phyloP scores from a whole-genome alignment of 1,284 basidiomycete species.

The Rhizoctonia solani region DNA sequence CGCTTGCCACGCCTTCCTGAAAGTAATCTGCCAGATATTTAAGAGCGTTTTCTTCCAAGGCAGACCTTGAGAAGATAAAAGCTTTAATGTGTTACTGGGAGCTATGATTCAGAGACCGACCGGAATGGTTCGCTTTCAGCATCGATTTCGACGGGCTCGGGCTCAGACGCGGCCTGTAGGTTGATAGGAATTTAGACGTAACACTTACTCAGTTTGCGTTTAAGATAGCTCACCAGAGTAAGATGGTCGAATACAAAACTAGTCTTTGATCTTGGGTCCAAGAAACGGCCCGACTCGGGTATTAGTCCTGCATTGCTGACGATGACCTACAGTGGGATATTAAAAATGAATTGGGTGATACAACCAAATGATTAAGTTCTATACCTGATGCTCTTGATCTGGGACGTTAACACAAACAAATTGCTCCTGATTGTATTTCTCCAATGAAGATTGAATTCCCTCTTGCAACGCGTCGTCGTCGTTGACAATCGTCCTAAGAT shows the following conservation, averaged over 20 bases:
- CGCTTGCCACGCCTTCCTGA: slow-evolving; percentile 68
- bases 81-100: background rate
- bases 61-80: slow-evolving; percentile 52
- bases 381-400: slow-evolving; percentile 69
- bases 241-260: slow-evolving; percentile 84
- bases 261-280: slow-evolving; percentile 77
- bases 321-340: slow-evolving; percentile 58
- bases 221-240: slow-evolving; percentile 60
- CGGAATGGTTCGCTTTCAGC: slow-evolving; percentile 73
- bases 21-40: slow-evolving; percentile 80
- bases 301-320: slow-evolving; percentile 70
- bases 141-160: slow-evolving; percentile 64
- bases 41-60: slow-evolving; percentile 68
- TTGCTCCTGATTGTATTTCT: slow-evolving; percentile 83
- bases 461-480: slow-evolving; percentile 81
- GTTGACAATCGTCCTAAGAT: slow-evolving; percentile 77
- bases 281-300: slow-evolving; percentile 64
- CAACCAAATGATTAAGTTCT: slow-evolving; percentile 25
- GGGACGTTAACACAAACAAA: slow-evolving; percentile 83
- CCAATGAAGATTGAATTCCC: slow-evolving; percentile 74
- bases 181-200: slow-evolving; percentile 14
- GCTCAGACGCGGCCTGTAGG: slow-evolving; percentile 73
- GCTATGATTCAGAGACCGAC: slow-evolving; percentile 48
- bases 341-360: slow-evolving; percentile 31
- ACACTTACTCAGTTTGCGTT: slow-evolving; percentile 7